These are phyloP conservation scores for Collybia mongolica DNA, from an alignment of 768 basidiomycete species.

Conservation along the genomic window DNA sequence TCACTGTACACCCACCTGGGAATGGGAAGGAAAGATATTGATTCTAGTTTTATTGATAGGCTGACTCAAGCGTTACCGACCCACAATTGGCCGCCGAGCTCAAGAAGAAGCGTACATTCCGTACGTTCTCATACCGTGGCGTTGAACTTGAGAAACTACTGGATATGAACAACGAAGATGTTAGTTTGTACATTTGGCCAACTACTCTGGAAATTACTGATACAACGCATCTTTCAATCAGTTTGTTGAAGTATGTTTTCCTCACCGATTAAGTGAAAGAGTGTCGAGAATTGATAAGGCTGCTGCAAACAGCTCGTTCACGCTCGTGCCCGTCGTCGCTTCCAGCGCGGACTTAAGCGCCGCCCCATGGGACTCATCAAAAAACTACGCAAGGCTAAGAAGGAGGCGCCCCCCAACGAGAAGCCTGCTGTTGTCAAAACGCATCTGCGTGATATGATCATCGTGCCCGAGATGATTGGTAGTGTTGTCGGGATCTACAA, in stretches of 20 bases:
- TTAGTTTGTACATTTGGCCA: conserved; percentile 37
- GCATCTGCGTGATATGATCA: conserved; percentile 99
- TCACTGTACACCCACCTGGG: not conserved
- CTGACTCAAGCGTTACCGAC: conserved; percentile 84
- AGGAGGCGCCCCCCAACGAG: conserved; percentile 98
- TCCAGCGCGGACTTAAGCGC: conserved; percentile 98
- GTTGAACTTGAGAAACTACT: conserved; percentile 98
- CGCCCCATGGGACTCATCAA: conserved; percentile 98
- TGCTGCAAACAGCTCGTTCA: conserved; percentile 75
- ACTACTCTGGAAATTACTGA: not conserved
- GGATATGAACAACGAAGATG: conserved; percentile 94
- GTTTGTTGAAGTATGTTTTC: conserved; percentile 73
- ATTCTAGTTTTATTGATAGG: conserved; percentile 40
- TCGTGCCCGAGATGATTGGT: conserved; percentile 99
- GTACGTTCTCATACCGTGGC: conserved; percentile 98
- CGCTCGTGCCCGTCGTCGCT: conserved; percentile 96
- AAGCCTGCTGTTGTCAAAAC: conserved; percentile 99
- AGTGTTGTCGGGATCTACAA: conserved; percentile 98
- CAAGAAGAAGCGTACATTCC: conserved; percentile 99
- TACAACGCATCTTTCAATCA: conserved; percentile 22
- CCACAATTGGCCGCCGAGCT: conserved; percentile 92
- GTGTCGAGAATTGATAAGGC: conserved; percentile 1
- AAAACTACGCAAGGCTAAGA: conserved; percentile 99
- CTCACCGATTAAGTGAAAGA: not conserved
- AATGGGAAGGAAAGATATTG: conserved; percentile 2